Percentiles rank a stretch among this genome's conserved stretches.
phyloP scores from a whole-genome alignment of 352 stramenopile species.

The Phytophthora agathidicida region DNA sequence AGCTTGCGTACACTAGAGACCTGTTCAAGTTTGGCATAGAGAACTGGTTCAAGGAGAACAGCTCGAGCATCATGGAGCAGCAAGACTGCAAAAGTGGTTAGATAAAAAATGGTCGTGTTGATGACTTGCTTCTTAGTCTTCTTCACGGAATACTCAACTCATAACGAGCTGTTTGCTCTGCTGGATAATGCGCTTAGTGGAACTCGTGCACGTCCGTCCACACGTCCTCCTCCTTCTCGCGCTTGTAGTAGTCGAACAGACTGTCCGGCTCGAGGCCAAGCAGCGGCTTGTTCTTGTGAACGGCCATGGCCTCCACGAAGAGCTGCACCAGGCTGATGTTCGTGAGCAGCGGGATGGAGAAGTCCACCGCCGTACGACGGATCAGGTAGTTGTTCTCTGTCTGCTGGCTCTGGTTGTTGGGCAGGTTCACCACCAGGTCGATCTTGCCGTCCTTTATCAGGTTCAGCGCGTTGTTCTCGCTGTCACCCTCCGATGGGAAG shows the following conservation, averaged over 20 bases:
- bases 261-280: conserved; percentile 94
- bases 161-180: conserved; percentile 12
- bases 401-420: conserved; percentile 88
- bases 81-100: conserved; percentile 1
- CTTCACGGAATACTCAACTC: conserved; percentile 28
- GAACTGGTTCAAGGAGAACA: conserved; percentile 65
- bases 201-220: conserved; percentile 97
- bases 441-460: conserved; percentile 97
- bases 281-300: conserved; percentile 93
- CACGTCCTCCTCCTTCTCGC: conserved; percentile 90
- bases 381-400: conserved; percentile 94
- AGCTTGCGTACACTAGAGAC: conserved; percentile 37
- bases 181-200: conserved; percentile 81
- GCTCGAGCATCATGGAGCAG: conserved; percentile 21
- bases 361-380: conserved; percentile 92
- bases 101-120: conserved; percentile 36
- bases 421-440: conserved; percentile 93
- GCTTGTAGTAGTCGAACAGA: conserved; percentile 98
- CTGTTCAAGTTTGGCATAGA: conserved; percentile 54
- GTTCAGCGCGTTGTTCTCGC: conserved; percentile 81
- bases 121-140: conserved; percentile 26
- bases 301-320: conserved; percentile 92
- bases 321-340: conserved; percentile 93
- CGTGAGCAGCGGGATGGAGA: conserved; percentile 92
- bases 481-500: conserved; percentile 75